Evolutionary conservation across 768 basidiomycete genomes (phyloP).

Genomic region (Hirschioporus abietinus): DNA sequence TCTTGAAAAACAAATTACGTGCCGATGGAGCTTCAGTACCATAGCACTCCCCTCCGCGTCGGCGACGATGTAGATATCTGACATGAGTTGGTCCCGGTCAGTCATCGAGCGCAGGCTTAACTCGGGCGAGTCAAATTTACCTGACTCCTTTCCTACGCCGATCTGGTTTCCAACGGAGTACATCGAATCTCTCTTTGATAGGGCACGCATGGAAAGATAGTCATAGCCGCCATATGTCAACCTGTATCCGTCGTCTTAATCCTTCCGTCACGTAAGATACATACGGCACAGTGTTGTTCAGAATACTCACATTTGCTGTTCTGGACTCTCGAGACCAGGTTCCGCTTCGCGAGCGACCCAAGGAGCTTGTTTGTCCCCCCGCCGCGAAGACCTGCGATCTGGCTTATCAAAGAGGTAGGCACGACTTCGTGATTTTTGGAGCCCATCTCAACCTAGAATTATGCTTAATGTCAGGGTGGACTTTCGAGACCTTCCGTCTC

Average conservation of each 20-base stretch:
- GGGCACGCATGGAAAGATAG: conserved; percentile 87
- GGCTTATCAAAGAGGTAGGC: conserved; percentile 81
- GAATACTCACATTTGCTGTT: conserved; percentile 81
- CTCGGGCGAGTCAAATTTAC: conserved; percentile 34
- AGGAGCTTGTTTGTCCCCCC: conserved; percentile 94
- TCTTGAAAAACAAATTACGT: conserved; percentile 14
- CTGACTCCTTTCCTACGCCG: conserved; percentile 97
- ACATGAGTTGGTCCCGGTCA: not conserved
- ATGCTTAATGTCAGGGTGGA: not conserved
- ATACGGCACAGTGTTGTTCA: not conserved
- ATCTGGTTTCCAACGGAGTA: conserved; percentile 95
- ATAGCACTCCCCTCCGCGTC: conserved; percentile 79
- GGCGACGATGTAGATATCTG: conserved; percentile 89
- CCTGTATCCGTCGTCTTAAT: conserved; percentile 90
- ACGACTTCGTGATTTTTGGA: conserved; percentile 98
- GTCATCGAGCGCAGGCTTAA: conserved; percentile 1
- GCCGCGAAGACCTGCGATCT: conserved; percentile 86
- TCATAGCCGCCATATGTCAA: conserved; percentile 99
- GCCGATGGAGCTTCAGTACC: conserved; percentile 94
- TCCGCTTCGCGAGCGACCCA: conserved; percentile 86
- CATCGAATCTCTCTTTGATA: conserved; percentile 86
- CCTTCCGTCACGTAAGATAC: conserved; percentile 9
- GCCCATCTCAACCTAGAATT: conserved; percentile 85
- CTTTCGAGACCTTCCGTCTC: not conserved
- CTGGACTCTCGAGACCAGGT: conserved; percentile 83